Base-by-base conservation (phyloP, 176 grass and related monocot species). In the Aechmea fasciata region DNA sequence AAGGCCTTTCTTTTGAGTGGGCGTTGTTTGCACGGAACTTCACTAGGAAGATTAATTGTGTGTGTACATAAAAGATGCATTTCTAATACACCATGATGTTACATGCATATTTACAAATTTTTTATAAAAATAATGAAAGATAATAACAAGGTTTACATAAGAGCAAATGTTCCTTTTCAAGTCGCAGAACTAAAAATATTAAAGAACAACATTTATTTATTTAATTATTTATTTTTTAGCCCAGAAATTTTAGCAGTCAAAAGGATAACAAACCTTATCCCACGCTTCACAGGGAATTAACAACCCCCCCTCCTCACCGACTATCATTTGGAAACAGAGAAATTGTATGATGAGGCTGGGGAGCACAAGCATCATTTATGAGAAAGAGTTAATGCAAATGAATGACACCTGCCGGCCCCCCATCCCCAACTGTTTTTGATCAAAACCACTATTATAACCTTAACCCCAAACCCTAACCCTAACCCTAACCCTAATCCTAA, bases 401-500 rank as follows among this genome's bases (percentile, higher is more conserved):
- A 13, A 55, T n/a, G 13, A 13, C 15, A 1, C 15, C 11, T n/a
- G 22, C 22, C 22, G 22, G 22, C 15, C 15, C 52, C 11, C 15
- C 4, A 55, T 57, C n/a, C 52, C 52, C 52, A 57, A 17, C 13
- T 57, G 15, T 55, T 13, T 55, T 55, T 14, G 3, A 55, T 14
- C 12, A 55, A n/a, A 14, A 4, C 15, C 52, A 55, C 13, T 14
- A 55, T 55, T 52, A 26, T 26, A 51, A 24, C 69, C 47, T 11
- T 65, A 67, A 73, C 51, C 77, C 77, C 77, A 67, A 80, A 80
- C 77, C 69, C 77, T 73, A 75, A 75, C 62, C 22, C 28, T 2
- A 15, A 57, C 26, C 64, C 48, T 41, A 73, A 65, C 24, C 62
- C 67, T 73, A 67, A 25, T 41, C 12, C 9, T 67, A 59, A 59